These are phyloP conservation scores for Globisporangium cylindrosporum DNA, from an alignment of 352 stramenopile genomes.

Conservation along the genomic window DNA sequence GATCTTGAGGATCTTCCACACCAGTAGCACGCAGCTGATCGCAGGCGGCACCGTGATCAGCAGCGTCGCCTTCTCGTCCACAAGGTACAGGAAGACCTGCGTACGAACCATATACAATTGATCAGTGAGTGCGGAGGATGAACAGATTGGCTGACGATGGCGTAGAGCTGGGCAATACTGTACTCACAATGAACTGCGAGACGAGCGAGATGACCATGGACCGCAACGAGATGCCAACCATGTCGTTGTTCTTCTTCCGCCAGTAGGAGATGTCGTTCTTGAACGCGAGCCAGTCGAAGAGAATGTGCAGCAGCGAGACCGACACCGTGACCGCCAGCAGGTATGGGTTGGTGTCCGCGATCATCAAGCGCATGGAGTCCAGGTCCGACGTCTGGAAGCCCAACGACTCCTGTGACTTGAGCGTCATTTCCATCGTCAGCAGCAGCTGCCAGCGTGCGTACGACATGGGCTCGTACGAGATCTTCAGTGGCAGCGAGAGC, in stretches of 20 bases:
- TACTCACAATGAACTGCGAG: not conserved
- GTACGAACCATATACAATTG: not conserved
- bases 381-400: not conserved
- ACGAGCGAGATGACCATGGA: not conserved
- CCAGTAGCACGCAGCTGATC: not conserved
- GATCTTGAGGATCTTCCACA: not conserved
- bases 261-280: not conserved
- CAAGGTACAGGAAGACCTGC: not conserved
- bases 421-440: slow-evolving; percentile 17
- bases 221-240: not conserved
- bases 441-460: slow-evolving; percentile 81
- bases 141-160: not conserved
- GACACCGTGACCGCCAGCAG: not conserved
- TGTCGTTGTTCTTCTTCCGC: not conserved
- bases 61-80: not conserved
- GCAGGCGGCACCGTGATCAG: not conserved
- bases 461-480: slow-evolving; percentile 74
- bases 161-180: not conserved
- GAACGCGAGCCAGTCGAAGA: not conserved
- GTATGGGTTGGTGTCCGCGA: not conserved
- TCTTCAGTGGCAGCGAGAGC: slow-evolving; percentile 50
- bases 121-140: not conserved
- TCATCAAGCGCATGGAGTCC: not conserved
- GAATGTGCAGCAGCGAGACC: not conserved
- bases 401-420: not conserved